Conservation (phyloP, 2,329 filamentous ascomycete species). For the Aspergillus nomiae region DNA sequence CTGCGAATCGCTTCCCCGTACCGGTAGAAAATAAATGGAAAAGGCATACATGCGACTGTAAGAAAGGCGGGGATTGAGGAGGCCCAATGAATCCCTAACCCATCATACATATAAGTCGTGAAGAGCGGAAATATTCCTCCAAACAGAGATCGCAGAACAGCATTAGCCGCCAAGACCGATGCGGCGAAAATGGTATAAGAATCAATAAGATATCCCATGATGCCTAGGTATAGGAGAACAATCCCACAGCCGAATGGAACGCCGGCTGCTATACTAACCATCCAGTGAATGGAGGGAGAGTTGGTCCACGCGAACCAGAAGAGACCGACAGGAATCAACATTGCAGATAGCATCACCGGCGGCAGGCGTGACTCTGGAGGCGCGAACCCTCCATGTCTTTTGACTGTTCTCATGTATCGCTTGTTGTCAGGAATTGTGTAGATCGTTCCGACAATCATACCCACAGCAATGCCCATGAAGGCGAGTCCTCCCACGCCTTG, state of each 20-base stretch:
- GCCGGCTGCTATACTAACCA: slow-evolving; percentile 13
- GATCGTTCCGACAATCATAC: slow-evolving; percentile 34
- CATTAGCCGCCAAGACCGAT: slow-evolving; percentile 16
- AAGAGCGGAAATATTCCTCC: slow-evolving; percentile 46
- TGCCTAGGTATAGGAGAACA: slow-evolving; percentile 16
- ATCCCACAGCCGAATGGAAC: slow-evolving; percentile 21
- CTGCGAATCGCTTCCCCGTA: slow-evolving; percentile 14
- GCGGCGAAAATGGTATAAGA: slow-evolving; percentile 19
- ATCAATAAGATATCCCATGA: slow-evolving; percentile 21
- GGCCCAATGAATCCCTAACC: slow-evolving; percentile 46
- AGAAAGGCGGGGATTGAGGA: slow-evolving; percentile 31
- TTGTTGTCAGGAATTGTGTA: slow-evolving; percentile 39
- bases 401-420: slow-evolving; percentile 6
- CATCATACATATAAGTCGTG: slow-evolving; percentile 38
- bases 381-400: slow-evolving; percentile 10
- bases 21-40: slow-evolving; percentile 30
- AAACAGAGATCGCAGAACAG: slow-evolving; percentile 34
- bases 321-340: slow-evolving; percentile 16
- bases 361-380: slow-evolving; percentile 18
- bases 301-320: slow-evolving; percentile 24
- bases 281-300: slow-evolving; percentile 16
- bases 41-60: slow-evolving; percentile 32
- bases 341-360: slow-evolving; percentile 16
- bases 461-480: slow-evolving; percentile 47
- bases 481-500: slow-evolving; percentile 47